Base-by-base conservation (phyloP, 805 yeast genomes). In the Myxozyma monticola region DNA sequence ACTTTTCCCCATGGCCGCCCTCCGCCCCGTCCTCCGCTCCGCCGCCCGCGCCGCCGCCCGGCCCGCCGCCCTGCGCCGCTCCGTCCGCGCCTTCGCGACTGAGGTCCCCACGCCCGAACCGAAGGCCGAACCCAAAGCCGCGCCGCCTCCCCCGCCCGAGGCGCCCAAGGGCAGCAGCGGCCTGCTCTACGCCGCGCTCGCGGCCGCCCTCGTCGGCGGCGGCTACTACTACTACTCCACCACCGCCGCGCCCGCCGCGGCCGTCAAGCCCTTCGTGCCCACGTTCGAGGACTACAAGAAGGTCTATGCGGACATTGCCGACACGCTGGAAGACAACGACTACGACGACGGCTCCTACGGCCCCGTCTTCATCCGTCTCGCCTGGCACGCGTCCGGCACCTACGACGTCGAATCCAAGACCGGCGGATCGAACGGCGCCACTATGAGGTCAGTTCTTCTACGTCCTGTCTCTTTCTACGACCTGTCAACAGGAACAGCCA, bases 351-450 rank as follows among this genome's bases (percentile, higher is more conserved):
- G 85, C 4, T 78, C 84, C 3, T 80, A 83, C 22, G 84, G 90
- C 0, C 96, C 96, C 8, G 80, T 84, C 14, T 71, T 88, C 35
- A 80, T 88, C 21, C 79, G 96, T 61, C 75, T 86, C 48, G 85
- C 95, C 24, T 88, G 96, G 96, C 95, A 88, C 65, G 78, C 84
- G 30, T 78, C 87, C 49, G 96, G 95, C 30, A 85, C 93, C 17
- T 88, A 75, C 67, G 88, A 86, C 61, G 71, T 71, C 57, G 65
- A 68, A n/a, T 69, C 72, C 18, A 73, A 76, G 39, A 66, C 82
- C 1, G 75, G 75, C 14, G 82, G 83, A 6, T 75, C 81, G 38
- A 76, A 71, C 62, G 81, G 80, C 22, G 75, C 79, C 40, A 78
- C 83, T 20, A 77, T 79, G 80, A 64, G 79, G 48, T 76, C 62